Conservation (phyloP, 345 rosid species). For the Ricinus communis region DNA sequence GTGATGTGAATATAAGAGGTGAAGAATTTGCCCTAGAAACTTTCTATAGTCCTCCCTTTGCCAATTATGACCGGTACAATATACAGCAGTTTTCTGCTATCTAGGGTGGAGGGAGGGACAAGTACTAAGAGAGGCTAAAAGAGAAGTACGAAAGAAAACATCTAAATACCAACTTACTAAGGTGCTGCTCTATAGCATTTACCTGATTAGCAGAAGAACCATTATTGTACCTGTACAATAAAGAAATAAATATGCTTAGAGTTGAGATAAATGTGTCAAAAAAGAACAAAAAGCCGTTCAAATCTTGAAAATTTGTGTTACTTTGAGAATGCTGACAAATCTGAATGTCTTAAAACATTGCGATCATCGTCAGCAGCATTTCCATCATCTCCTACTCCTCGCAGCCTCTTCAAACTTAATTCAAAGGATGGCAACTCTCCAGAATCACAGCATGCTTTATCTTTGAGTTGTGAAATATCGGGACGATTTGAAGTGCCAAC, state of each 20-base stretch:
- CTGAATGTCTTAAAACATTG: constrained; percentile 61
- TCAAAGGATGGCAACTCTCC: constrained; percentile 47
- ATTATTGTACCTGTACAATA: constrained; percentile 51
- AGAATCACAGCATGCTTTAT: constrained; percentile 31
- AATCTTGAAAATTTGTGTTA: constrained; percentile 31
- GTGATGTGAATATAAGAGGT: background rate
- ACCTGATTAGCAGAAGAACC: constrained; percentile 64
- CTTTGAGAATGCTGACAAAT: constrained; percentile 77
- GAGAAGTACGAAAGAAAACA: background rate
- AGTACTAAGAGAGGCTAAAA: background rate
- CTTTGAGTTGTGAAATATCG: constrained; percentile 35
- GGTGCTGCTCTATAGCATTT: constrained; percentile 10
- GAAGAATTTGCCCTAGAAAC: background rate
- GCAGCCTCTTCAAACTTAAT: constrained; percentile 42
- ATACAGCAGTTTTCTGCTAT: background rate
- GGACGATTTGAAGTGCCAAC: constrained; percentile 31
- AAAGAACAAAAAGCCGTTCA: constrained; percentile 7
- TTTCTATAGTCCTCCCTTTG: background rate
- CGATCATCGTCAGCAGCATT: constrained; percentile 40
- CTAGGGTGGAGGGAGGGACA: background rate
- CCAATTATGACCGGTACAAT: background rate
- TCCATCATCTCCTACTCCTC: constrained; percentile 38
- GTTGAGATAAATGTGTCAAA: constrained; percentile 15
- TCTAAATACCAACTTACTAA: background rate
- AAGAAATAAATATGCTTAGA: constrained; percentile 1